A percentile compares a stretch with the other conserved stretches of the same genome.
Evolutionary conservation across 2,329 filamentous ascomycete species (phyloP).

Genomic region (Aspergillus ustus): DNA sequence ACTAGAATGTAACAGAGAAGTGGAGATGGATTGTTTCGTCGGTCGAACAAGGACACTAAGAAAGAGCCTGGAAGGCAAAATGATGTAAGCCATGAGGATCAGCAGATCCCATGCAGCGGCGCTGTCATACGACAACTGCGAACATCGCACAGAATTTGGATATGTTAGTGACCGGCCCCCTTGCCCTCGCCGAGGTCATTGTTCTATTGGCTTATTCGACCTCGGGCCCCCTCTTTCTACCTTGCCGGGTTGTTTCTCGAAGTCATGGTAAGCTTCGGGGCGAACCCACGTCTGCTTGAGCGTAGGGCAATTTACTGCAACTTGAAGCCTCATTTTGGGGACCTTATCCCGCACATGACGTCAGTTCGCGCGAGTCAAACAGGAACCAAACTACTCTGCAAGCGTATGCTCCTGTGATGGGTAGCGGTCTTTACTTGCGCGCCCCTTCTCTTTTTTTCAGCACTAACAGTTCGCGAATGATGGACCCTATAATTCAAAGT

Average conservation of each 20-base stretch:
- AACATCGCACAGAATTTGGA: background rate
- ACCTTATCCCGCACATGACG: too few species aligned
- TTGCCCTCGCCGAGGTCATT: background rate
- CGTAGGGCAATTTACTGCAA: background rate
- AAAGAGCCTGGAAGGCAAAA: background rate
- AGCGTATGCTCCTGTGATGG: too few species aligned
- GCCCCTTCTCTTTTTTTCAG: too few species aligned
- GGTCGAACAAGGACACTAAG: background rate
- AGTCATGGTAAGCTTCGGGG: background rate
- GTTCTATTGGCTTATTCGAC: background rate
- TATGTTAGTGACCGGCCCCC: too few species aligned
- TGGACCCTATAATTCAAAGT: too few species aligned
- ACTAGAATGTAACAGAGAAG: background rate
- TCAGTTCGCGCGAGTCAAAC: too few species aligned
- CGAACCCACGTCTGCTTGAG: too few species aligned
- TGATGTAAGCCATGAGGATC: background rate
- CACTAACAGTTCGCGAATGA: too few species aligned
- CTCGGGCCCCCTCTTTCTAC: background rate
- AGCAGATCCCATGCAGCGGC: background rate
- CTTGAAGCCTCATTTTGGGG: too few species aligned
- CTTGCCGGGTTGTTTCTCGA: background rate
- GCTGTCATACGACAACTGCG: background rate
- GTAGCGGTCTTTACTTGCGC: too few species aligned
- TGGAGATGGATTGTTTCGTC: too few species aligned
- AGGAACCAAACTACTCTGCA: too few species aligned